Evolutionary conservation across 768 basidiomycete genomes (phyloP), one percentile per base, ranked within the genome.

Genomic region (Hericium coralloides): DNA sequence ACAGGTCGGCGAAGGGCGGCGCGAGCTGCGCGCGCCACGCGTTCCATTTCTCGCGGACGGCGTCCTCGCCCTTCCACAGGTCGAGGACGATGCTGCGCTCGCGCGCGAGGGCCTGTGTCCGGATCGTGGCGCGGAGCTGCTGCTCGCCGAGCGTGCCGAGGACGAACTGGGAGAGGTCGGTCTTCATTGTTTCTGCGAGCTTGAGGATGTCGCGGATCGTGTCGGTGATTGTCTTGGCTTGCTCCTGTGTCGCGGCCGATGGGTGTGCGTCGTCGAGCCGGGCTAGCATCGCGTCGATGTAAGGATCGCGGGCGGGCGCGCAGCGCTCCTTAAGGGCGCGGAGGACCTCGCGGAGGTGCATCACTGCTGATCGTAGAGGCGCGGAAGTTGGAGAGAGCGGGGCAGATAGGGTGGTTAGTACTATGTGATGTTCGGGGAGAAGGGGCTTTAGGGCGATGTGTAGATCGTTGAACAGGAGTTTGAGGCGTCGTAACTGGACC

Each of bases 361-460:
- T 69, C n/a, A 80, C 62, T 17, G 79, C 74, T 18, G 84, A 83
- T 48, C 78, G 75, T 15, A 89, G 72, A 0, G 86, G 87, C 0
- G 84, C 81, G 1, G 84, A 79, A 0, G 87, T 86, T 0, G 88
- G 88, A 1, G 85, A 74, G 12, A 84, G 70, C 0, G 83, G 87
- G 2, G 79, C 74, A 6, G 81, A 77, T 20, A 89, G 72, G 0
- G 74, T 73, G 23, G 71, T 61, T 3, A 89, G 63, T 26, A 85
- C 67, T 3, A 70, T 70, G 62, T 87, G 81, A 0, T 67, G 64
- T 1, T 73, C 68, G 0, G 87, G 86, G 18, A 89, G 76, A n/a
- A 89, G 76, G 4, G 83, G 76, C 0, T 69, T 64, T 7, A 89
- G 69, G 0, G 76, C 71, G 45, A 74, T 74, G 26, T 71, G 70